Percentiles rank a stretch among this genome's conserved stretches.
Conservation (phyloP, 2,329 filamentous ascomycete genomes). For the Trichoderma atroviride region DNA sequence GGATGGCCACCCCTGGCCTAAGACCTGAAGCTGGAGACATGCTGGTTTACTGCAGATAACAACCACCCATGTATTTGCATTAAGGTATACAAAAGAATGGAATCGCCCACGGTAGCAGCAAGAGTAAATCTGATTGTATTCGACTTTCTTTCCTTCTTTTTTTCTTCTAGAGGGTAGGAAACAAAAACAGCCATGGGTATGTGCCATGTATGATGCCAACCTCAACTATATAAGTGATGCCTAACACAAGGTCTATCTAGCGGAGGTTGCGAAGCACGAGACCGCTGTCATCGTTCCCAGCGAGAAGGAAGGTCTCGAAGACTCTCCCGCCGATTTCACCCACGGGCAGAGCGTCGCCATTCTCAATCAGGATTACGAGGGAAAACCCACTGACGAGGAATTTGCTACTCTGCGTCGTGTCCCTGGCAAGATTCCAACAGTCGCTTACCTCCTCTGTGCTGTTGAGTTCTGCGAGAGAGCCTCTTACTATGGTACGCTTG, state of each 20-base stretch:
- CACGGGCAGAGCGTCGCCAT: not conserved
- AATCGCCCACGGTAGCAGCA: not conserved
- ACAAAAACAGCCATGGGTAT: not conserved
- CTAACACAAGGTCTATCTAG: constrained; percentile 2
- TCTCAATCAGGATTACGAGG: not conserved
- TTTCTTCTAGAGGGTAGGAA: not conserved
- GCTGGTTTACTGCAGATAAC: constrained; percentile 4
- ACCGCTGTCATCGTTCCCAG: not conserved
- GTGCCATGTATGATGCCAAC: not conserved
- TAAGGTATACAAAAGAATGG: not conserved
- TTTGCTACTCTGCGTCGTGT: constrained; percentile 55
- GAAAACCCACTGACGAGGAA: constrained; percentile 57
- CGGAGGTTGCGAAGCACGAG: constrained; percentile 8
- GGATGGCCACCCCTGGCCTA: constrained; percentile 10
- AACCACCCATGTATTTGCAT: constrained; percentile 4
- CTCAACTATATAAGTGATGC: not conserved
- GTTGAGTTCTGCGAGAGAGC: constrained; percentile 65
- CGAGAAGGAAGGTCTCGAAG: constrained; percentile 2
- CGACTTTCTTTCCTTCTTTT: not conserved
- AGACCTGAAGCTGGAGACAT: not conserved
- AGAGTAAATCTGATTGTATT: not conserved
- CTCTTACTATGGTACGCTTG: constrained; percentile 56
- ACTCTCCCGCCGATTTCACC: not conserved
- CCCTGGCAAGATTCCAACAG: constrained; percentile 52
- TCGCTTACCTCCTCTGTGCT: constrained; percentile 59